These are phyloP conservation scores for Avena atlantica DNA, from an alignment of 176 grass and related monocot species.

Conservation along the genomic window DNA sequence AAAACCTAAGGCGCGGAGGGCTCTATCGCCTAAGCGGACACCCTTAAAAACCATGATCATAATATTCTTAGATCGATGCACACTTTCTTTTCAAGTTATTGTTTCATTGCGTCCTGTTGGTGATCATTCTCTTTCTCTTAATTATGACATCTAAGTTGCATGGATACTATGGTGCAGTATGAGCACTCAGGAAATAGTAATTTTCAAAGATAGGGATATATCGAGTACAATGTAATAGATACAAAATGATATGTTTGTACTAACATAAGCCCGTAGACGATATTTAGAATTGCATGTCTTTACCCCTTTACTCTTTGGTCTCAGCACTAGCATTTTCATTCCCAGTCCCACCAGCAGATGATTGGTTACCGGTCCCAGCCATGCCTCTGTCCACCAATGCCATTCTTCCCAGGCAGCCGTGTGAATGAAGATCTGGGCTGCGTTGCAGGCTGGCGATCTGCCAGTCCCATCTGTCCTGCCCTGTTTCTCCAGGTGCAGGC, in stretches of 20 bases:
- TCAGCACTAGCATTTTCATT: neutral
- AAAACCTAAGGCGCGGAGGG: too few species aligned
- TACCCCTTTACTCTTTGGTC: neutral
- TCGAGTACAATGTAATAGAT: neutral
- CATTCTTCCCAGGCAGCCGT: neutral
- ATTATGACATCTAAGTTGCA: neutral
- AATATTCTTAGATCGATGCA: neutral
- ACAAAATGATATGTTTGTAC: neutral
- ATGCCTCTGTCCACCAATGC: neutral
- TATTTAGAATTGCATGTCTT: neutral
- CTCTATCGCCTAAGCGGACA: too few species aligned
- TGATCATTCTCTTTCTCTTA: slow-evolving; percentile 14
- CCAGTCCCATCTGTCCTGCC: neutral
- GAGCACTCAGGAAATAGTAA: too few species aligned
- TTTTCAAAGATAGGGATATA: neutral
- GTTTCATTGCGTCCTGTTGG: slow-evolving; percentile 29
- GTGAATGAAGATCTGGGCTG: neutral
- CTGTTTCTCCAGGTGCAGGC: neutral
- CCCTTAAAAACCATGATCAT: too few species aligned
- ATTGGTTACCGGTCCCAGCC: neutral
- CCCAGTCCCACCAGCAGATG: neutral
- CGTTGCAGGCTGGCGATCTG: neutral
- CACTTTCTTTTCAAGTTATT: slow-evolving; percentile 9
- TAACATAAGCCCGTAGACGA: neutral
- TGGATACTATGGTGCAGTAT: neutral